A percentile compares a stretch with the other conserved stretches of the same genome.
These are phyloP conservation scores for Metarhizium rileyi DNA, from an alignment of 2,329 filamentous ascomycete genomes.

Conservation along the genomic window DNA sequence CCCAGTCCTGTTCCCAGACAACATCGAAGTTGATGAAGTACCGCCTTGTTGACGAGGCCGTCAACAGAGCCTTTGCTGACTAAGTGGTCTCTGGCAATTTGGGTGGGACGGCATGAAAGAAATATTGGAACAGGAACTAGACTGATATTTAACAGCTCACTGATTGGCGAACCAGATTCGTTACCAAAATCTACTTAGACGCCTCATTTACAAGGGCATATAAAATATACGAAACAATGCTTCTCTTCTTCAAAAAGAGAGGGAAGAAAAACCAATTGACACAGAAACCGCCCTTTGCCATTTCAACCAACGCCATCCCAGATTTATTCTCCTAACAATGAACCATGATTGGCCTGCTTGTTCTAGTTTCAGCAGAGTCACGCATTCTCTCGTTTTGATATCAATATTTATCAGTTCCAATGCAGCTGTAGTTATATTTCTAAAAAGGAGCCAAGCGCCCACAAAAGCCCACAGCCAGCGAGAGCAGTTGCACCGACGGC, in stretches of 20 bases:
- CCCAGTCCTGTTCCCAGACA: not conserved
- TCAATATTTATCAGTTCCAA: not conserved
- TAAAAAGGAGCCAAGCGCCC: slow-evolving; percentile 47
- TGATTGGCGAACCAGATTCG: not conserved
- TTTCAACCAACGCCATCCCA: not conserved
- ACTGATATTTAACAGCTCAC: not conserved
- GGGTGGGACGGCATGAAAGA: not conserved
- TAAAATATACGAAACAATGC: not conserved
- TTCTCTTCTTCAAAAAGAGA: not conserved
- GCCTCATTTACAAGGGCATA: not conserved
- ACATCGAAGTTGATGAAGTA: not conserved
- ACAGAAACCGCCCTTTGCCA: not conserved
- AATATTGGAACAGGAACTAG: not conserved
- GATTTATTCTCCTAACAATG: not conserved
- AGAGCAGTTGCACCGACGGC: slow-evolving; percentile 51
- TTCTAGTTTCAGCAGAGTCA: not conserved
- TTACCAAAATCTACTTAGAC: not conserved
- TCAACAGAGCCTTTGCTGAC: not conserved
- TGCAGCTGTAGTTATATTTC: slow-evolving; percentile 16
- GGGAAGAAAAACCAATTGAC: too few relatives aligned
- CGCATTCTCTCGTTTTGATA: not conserved
- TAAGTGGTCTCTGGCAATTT: not conserved
- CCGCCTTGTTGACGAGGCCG: not conserved
- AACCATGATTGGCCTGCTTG: not conserved
- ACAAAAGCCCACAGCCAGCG: slow-evolving; percentile 50